phyloP scores from a whole-genome alignment of 2,329 filamentous ascomycete genomes.

The Fusarium palustre region DNA sequence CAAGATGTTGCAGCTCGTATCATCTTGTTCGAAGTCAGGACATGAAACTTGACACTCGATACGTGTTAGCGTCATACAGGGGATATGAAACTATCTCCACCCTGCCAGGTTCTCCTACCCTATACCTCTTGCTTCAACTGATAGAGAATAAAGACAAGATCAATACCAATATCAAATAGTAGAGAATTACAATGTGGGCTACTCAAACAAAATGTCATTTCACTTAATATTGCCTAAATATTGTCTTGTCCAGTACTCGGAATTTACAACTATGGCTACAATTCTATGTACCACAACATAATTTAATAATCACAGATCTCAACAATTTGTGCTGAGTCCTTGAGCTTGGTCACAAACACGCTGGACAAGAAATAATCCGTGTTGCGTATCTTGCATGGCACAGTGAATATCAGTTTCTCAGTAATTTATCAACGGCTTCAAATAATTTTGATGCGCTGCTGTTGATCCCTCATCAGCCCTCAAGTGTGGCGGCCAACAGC shows the following conservation, averaged over 20 bases:
- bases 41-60: not conserved
- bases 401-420: not conserved
- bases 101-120: fast-evolving
- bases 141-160: not conserved
- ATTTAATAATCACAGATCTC: too few relatives aligned
- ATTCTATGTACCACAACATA: too few relatives aligned
- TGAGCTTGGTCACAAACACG: too few relatives aligned
- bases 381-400: too few relatives aligned
- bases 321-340: too few relatives aligned
- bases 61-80: too few relatives aligned
- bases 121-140: not conserved
- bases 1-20: not conserved
- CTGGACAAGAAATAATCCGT: too few relatives aligned
- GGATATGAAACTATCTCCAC: too few relatives aligned
- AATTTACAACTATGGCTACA: too few relatives aligned
- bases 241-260: too few relatives aligned
- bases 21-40: not conserved
- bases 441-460: not conserved
- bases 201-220: not conserved
- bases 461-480: not conserved
- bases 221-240: too few relatives aligned
- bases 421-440: not conserved
- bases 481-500: not conserved
- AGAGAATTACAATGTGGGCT: not conserved
- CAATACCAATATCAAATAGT: fast-evolving